Evolutionary conservation across 805 yeast genomes (phyloP), one percentile per base, ranked within the genome.

Genomic region (Spencermartinsiella europaea): DNA sequence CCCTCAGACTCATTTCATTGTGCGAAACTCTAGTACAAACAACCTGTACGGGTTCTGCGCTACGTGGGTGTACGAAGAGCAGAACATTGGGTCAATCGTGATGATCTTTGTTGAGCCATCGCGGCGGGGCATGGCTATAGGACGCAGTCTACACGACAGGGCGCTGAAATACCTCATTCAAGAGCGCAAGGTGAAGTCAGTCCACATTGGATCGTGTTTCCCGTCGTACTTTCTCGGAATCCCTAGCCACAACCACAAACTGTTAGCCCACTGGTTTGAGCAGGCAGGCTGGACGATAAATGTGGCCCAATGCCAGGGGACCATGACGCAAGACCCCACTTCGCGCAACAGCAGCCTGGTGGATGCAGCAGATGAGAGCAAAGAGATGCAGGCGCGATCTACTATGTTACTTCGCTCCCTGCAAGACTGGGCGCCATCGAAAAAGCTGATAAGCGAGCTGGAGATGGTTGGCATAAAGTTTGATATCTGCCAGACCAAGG

Each of bases 391-490:
- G 44, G 46, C 41, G 8, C 42, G 50, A 22, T 40, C 46, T 17
- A 54, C 54, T 14, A 65, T 79, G 72, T 54, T 69, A 14, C 57
- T 79, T 44, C 58, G 70, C 15, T 58, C 73, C 42, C 55, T 77
- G 21, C 59, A 61, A 3, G 59, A 63, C 25, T 79, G 83, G 83
- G 67, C 61, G 49, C 79, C 79, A 3, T 75, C 81, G 2, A 70
- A 74, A 47, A 76, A 76, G 52, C 70, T 79, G 4, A 75, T 77
- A 36, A 63, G 74, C 42, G 80, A 76, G 50, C 66, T 79, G 51
- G 76, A 74, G 66, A 74, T 77, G 46, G 76, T 77, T 34, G 81
- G 82, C 2, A 74, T 79, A 12, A 63, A 77, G 50, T 78, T 79
- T 60, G 81, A 77, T 54, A 68, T 78, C n/a, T 73, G 80, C 54